Evolutionary conservation across 1,284 basidiomycete genomes (phyloP).

Genomic region (Vanrija sp.): DNA sequence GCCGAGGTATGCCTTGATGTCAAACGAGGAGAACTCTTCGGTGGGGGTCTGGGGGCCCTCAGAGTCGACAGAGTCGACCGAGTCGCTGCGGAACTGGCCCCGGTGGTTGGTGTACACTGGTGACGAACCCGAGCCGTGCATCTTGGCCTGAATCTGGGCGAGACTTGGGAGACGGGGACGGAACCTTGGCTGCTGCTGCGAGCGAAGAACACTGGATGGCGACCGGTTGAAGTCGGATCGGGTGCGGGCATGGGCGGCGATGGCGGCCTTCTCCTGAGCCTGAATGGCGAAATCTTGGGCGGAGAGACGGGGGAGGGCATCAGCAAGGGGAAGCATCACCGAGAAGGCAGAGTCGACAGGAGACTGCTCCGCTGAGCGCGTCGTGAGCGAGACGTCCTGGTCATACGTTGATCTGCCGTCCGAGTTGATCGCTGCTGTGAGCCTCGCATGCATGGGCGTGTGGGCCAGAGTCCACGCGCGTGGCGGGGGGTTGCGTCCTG

Average conservation of each 20-base stretch:
- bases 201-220: conserved; percentile 16
- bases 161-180: conserved; percentile 33
- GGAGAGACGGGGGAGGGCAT: conserved; percentile 35
- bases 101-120: background rate
- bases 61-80: conserved; percentile 27
- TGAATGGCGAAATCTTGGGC: conserved; percentile 25
- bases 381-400: conserved; percentile 23
- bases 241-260: conserved; percentile 18
- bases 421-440: no score
- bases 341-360: conserved; percentile 33
- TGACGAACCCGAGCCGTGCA: conserved; percentile 9
- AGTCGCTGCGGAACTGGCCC: conserved; percentile 12
- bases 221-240: conserved; percentile 18
- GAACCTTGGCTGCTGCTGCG: background rate
- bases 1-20: conserved; percentile 1
- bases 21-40: conserved; percentile 26
- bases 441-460: no score
- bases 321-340: conserved; percentile 27
- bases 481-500: no score
- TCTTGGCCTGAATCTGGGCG: conserved; percentile 43
- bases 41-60: conserved; percentile 38
- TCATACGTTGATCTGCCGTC: no score
- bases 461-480: no score
- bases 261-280: conserved; percentile 14
- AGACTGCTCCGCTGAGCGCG: conserved; percentile 36